Percentiles rank a stretch among this genome's conserved stretches.
Conservation (phyloP, 805 yeast species). For the Hagleromyces aurorensis region DNA sequence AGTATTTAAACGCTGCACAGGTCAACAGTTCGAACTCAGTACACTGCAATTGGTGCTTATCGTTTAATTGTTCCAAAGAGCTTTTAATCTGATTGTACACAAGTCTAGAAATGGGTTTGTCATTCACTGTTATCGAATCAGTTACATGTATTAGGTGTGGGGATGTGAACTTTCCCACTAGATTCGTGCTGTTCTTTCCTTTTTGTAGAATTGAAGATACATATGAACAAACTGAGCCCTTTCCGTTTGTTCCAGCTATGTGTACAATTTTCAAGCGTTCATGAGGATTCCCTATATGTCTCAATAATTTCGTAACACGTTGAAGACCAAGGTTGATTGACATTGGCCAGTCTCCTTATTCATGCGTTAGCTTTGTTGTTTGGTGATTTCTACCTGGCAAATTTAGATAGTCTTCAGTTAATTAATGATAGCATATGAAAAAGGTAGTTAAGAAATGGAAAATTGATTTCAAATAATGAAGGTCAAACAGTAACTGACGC, state of each 20-base stretch:
- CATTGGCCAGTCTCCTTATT: constrained; percentile 27
- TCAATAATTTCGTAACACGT: constrained; percentile 41
- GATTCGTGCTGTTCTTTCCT: constrained; percentile 22
- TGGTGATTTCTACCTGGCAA: no score
- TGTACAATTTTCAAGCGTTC: constrained; percentile 60
- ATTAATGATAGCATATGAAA: no score
- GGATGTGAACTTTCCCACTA: constrained; percentile 75
- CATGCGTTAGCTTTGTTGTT: not conserved
- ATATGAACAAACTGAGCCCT: constrained; percentile 88
- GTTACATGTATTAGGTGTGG: constrained; percentile 73
- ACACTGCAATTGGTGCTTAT: constrained; percentile 44
- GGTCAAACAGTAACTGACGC: no score
- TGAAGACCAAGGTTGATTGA: constrained; percentile 52
- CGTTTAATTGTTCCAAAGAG: constrained; percentile 37
- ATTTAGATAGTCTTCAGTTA: no score
- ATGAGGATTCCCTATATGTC: constrained; percentile 63
- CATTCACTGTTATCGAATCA: constrained; percentile 68
- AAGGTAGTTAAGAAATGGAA: no score
- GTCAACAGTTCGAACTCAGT: constrained; percentile 86
- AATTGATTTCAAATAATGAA: no score
- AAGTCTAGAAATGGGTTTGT: constrained; percentile 41
- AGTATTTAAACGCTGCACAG: constrained; percentile 75
- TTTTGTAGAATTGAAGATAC: constrained; percentile 53
- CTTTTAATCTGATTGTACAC: constrained; percentile 41
- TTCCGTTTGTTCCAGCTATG: constrained; percentile 95